These are phyloP conservation scores for Cyphellophora attinorum DNA, from an alignment of 2,329 filamentous ascomycete genomes.

Conservation along the genomic window DNA sequence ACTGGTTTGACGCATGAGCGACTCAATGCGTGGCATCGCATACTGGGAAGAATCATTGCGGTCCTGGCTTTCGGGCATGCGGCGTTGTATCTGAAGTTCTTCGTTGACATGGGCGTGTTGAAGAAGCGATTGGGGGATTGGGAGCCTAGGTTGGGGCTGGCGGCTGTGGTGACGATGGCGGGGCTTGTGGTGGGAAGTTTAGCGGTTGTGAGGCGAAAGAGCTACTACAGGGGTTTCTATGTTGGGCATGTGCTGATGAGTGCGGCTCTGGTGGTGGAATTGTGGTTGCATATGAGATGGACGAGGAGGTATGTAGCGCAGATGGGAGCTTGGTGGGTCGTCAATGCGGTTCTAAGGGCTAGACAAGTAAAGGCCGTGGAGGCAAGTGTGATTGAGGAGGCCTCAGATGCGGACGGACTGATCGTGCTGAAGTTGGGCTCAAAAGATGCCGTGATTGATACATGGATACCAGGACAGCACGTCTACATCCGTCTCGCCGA, in stretches of 20 bases:
- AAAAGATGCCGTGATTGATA: slow-evolving; percentile 2
- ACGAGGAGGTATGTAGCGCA: slow-evolving; percentile 46
- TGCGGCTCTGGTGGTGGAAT: slow-evolving; percentile 35
- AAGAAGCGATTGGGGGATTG: slow-evolving; percentile 43
- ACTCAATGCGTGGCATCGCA: slow-evolving; percentile 47
- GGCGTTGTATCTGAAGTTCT: slow-evolving; percentile 48
- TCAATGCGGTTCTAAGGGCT: slow-evolving; percentile 24
- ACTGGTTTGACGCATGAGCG: slow-evolving; percentile 45
- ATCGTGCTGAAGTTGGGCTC: slow-evolving; percentile 17
- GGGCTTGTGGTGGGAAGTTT: slow-evolving; percentile 40
- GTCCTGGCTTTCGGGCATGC: slow-evolving; percentile 44
- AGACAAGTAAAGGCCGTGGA: slow-evolving; percentile 2
- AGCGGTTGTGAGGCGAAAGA: slow-evolving; percentile 33
- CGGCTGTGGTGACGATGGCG: slow-evolving; percentile 35
- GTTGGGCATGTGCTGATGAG: slow-evolving; percentile 45
- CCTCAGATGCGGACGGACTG: slow-evolving; percentile 33
- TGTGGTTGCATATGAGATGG: slow-evolving; percentile 48
- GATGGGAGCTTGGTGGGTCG: slow-evolving; percentile 33
- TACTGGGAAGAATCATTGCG: slow-evolving; percentile 46
- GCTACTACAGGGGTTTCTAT: slow-evolving; percentile 46
- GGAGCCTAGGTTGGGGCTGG: slow-evolving; percentile 49
- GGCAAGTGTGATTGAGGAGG: slow-evolving; percentile 25
- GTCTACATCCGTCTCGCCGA: slow-evolving; percentile 40
- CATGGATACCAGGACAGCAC: slow-evolving; percentile 43
- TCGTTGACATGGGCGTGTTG: slow-evolving; percentile 40